phyloP scores from a whole-genome alignment of 176 grass and related monocot species.

The Zizania latifolia region DNA sequence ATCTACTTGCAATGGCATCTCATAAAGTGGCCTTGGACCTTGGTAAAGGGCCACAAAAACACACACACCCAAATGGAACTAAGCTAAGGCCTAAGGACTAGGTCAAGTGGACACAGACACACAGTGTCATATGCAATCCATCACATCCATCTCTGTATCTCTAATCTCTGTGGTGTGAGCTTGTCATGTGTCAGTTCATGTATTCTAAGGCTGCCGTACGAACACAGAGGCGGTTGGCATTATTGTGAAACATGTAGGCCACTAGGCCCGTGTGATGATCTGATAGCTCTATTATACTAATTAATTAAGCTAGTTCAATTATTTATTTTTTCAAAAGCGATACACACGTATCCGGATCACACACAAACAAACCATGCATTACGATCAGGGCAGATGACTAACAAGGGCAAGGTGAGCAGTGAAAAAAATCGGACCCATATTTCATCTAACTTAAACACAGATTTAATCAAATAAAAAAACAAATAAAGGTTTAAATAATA shows the following conservation, averaged over 20 bases:
- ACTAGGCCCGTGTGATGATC: slow-evolving; percentile 32
- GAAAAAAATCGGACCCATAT: too few relatives aligned
- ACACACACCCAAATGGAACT: background rate
- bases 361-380: background rate
- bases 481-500: too few relatives aligned
- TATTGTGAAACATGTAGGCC: slow-evolving; percentile 22
- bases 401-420: too few relatives aligned
- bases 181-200: slow-evolving; percentile 1
- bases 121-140: background rate
- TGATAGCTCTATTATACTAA: slow-evolving; percentile 29
- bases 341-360: background rate
- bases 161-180: background rate
- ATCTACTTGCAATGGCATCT: slow-evolving; percentile 15
- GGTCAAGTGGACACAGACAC: background rate
- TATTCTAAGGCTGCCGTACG: slow-evolving; percentile 9
- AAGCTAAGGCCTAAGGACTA: too few relatives aligned
- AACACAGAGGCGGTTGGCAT: slow-evolving; percentile 27
- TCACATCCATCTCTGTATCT: background rate
- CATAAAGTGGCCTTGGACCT: background rate
- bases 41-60: background rate
- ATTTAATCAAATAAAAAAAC: too few relatives aligned
- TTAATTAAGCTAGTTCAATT: slow-evolving; percentile 38
- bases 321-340: slow-evolving; percentile 22
- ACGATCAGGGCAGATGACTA: too few relatives aligned
- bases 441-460: too few relatives aligned